Percentiles rank a stretch among this genome's conserved stretches.
These are phyloP conservation scores for Rhodotorula paludigena DNA, from an alignment of 768 basidiomycete species.

Conservation along the genomic window DNA sequence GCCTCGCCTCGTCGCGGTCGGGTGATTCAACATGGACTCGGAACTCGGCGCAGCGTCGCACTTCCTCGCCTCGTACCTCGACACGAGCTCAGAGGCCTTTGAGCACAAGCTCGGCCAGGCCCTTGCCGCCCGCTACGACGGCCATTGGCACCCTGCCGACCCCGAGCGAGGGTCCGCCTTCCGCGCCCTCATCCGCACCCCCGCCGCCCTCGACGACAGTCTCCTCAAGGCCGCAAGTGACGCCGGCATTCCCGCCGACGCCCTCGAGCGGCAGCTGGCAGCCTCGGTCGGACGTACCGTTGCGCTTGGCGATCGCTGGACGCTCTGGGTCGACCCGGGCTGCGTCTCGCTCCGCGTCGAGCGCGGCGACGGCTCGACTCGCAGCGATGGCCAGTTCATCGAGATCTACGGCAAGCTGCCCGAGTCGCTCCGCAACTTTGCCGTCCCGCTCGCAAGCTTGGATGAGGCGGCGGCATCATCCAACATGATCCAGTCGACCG, in stretches of 20 bases:
- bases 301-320: slow-evolving; percentile 38
- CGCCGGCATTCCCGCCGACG: neutral
- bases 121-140: slow-evolving; percentile 31
- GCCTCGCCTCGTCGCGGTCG: neutral
- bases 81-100: slow-evolving; percentile 1
- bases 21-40: slow-evolving; percentile 23
- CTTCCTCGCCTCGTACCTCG: slow-evolving; percentile 37
- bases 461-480: slow-evolving; percentile 5
- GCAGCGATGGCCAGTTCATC: slow-evolving; percentile 31
- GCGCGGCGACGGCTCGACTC: slow-evolving; percentile 22
- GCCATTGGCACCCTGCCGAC: slow-evolving; percentile 40
- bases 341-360: slow-evolving; percentile 41
- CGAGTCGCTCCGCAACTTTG: slow-evolving; percentile 15
- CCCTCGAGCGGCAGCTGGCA: slow-evolving; percentile 1
- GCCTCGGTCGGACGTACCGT: neutral
- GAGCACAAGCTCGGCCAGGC: neutral
- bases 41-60: slow-evolving; percentile 33
- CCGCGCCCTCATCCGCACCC: slow-evolving; percentile 35
- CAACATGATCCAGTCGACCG: slow-evolving; percentile 5
- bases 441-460: slow-evolving; percentile 30
- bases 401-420: slow-evolving; percentile 42
- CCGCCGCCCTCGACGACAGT: slow-evolving; percentile 7
- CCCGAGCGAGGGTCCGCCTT: slow-evolving; percentile 42
- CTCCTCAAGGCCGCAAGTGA: neutral
- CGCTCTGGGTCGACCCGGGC: slow-evolving; percentile 44